Conservation (phyloP, 768 basidiomycete species). For the Dictyophora rubrovolvata region DNA sequence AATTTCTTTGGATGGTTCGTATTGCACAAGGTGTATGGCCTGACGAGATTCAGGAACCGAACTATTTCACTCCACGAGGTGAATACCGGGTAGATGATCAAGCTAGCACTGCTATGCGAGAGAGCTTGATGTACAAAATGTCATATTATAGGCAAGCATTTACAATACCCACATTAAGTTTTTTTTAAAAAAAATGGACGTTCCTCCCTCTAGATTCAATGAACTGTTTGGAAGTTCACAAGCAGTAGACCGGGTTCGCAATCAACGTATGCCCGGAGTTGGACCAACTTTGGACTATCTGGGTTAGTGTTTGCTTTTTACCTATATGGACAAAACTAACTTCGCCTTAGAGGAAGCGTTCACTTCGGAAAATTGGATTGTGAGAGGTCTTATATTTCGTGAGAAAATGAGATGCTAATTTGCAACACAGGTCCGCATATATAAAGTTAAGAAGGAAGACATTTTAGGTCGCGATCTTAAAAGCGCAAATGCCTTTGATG, state of each 20-base stretch:
- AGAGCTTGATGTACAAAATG: constrained; percentile 99
- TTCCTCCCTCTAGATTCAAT: constrained; percentile 46
- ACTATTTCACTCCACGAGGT: constrained; percentile 86
- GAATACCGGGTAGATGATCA: constrained; percentile 88
- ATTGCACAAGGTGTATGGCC: constrained; percentile 97
- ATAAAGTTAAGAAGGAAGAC: constrained; percentile 91
- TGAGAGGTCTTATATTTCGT: constrained; percentile 27
- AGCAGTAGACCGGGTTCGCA: constrained; percentile 79
- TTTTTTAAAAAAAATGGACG: not conserved
- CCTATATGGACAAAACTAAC: not conserved
- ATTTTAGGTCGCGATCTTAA: constrained; percentile 82
- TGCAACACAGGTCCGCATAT: constrained; percentile 67
- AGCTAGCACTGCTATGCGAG: constrained; percentile 81
- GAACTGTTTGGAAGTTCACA: constrained; percentile 76
- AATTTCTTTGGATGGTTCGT: constrained; percentile 98
- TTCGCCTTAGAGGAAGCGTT: constrained; percentile 77
- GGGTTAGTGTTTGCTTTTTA: constrained; percentile 37
- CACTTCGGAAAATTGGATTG: constrained; percentile 99
- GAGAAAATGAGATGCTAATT: not conserved
- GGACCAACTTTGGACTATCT: constrained; percentile 83
- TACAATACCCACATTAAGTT: constrained; percentile 9
- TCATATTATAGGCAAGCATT: constrained; percentile 74
- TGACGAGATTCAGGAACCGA: constrained; percentile 90
- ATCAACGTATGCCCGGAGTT: constrained; percentile 65
- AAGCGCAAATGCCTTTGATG: constrained; percentile 72